Percentiles rank a stretch among this genome's conserved stretches.
Conservation (phyloP, 495 filamentous ascomycete species). For the Podospora anserina region DNA sequence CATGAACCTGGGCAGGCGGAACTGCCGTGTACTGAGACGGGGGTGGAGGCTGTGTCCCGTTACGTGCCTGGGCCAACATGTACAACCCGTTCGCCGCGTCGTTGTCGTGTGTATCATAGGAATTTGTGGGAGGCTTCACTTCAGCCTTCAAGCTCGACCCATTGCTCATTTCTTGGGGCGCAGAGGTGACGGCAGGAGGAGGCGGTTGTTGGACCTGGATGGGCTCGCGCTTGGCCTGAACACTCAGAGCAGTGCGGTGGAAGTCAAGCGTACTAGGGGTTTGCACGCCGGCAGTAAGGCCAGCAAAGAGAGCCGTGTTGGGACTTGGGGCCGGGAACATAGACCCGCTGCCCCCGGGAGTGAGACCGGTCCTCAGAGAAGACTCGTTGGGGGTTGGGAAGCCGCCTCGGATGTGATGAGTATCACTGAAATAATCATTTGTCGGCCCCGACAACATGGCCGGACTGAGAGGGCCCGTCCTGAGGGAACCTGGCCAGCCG, state of each 20-base stretch:
- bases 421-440: constrained; percentile 68
- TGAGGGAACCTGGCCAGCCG: constrained; percentile 81
- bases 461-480: constrained; percentile 90
- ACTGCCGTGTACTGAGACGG: constrained; percentile 49
- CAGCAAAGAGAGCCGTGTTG: constrained; percentile 71
- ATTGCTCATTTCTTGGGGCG: constrained; percentile 47
- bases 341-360: constrained; percentile 91
- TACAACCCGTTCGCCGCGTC: constrained; percentile 95
- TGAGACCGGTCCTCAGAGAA: constrained; percentile 84
- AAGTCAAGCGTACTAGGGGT: constrained; percentile 93
- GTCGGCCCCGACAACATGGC: constrained; percentile 93
- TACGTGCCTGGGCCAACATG: constrained; percentile 73
- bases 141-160: constrained; percentile 43
- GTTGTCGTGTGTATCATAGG: constrained; percentile 82
- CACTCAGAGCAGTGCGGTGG: constrained; percentile 85
- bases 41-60: constrained; percentile 54
- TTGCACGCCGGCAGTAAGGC: constrained; percentile 67
- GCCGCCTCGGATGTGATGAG: constrained; percentile 72
- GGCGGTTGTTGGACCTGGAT: constrained; percentile 44
- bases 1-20: constrained; percentile 47
- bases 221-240: constrained; percentile 57
- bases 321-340: constrained; percentile 96
- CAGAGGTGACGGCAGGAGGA: constrained; percentile 41
- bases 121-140: constrained; percentile 48
- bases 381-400: constrained; percentile 99